These are phyloP conservation scores for Talaromyces funiculosus DNA, from an alignment of 2,329 filamentous ascomycete genomes.

Conservation along the genomic window DNA sequence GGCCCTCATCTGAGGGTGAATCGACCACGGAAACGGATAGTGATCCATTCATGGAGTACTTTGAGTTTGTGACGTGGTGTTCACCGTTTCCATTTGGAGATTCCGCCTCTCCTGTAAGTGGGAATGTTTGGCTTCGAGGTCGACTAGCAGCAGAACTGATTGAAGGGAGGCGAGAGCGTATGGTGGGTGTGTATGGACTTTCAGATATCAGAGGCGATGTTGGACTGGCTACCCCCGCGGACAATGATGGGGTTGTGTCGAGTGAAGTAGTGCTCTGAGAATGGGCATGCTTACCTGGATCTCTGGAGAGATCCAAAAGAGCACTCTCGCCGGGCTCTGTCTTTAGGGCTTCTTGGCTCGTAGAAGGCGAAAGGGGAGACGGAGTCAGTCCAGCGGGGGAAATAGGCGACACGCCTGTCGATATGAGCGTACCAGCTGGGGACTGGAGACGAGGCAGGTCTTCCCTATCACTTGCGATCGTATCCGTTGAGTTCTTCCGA, in stretches of 20 bases:
- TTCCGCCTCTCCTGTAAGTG: slow-evolving; percentile 51
- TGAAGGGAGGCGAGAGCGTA: slow-evolving; percentile 46
- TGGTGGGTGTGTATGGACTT: slow-evolving; percentile 58
- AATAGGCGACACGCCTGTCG: slow-evolving; percentile 63
- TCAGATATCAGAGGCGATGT: slow-evolving; percentile 75
- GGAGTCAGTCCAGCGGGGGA: slow-evolving; percentile 63
- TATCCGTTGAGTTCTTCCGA: slow-evolving; percentile 46
- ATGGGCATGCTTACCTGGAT: slow-evolving; percentile 56
- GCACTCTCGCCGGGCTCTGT: slow-evolving; percentile 49
- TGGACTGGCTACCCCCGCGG: slow-evolving; percentile 66
- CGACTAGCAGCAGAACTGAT: slow-evolving; percentile 57
- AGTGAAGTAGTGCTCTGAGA: slow-evolving; percentile 64
- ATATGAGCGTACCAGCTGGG: slow-evolving; percentile 54
- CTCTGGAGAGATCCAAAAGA: slow-evolving; percentile 56
- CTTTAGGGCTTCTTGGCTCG: slow-evolving; percentile 65
- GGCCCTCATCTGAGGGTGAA: slow-evolving; percentile 47
- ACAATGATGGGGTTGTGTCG: slow-evolving; percentile 62
- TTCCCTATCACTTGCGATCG: slow-evolving; percentile 62
- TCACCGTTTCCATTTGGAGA: slow-evolving; percentile 42
- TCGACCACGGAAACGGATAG: slow-evolving; percentile 44
- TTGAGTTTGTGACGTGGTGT: slow-evolving; percentile 47
- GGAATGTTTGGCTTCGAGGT: slow-evolving; percentile 83
- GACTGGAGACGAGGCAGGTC: slow-evolving; percentile 53
- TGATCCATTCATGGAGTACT: slow-evolving; percentile 37
- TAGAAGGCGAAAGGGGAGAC: slow-evolving; percentile 64